A percentile compares a stretch with the other conserved stretches of the same genome.
Conservation (phyloP, 2,329 filamentous ascomycete genomes). For the Escovopsis sp. region DNA sequence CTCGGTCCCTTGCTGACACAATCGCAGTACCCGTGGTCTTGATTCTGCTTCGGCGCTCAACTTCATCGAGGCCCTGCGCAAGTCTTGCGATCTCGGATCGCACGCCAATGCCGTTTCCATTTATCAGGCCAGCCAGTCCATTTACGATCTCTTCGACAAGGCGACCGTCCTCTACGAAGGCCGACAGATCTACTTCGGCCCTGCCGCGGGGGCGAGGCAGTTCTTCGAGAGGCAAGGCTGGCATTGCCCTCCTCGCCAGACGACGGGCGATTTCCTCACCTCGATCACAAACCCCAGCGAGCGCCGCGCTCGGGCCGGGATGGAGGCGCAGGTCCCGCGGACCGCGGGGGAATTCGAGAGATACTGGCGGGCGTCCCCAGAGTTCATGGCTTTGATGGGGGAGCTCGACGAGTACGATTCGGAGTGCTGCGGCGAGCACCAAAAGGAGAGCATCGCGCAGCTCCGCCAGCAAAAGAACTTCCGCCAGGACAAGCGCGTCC, state of each 20-base stretch:
- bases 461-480: slow-evolving; percentile 34
- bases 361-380: slow-evolving; percentile 29
- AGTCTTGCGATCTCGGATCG: slow-evolving; percentile 47
- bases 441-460: slow-evolving; percentile 22
- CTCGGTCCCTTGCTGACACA: background rate
- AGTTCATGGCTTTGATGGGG: slow-evolving; percentile 25
- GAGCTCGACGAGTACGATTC: slow-evolving; percentile 38
- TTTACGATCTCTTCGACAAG: slow-evolving; percentile 65
- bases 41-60: slow-evolving; percentile 61
- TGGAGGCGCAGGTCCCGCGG: slow-evolving; percentile 46
- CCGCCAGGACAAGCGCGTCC: slow-evolving; percentile 36
- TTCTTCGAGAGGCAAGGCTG: slow-evolving; percentile 60
- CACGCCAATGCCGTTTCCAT: slow-evolving; percentile 52
- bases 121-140: slow-evolving; percentile 56
- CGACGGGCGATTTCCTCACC: slow-evolving; percentile 55
- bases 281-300: slow-evolving; percentile 52
- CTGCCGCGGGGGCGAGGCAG: slow-evolving; percentile 38
- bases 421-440: slow-evolving; percentile 27
- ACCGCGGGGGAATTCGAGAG: slow-evolving; percentile 55
- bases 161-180: slow-evolving; percentile 62
- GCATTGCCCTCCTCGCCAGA: slow-evolving; percentile 50
- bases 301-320: slow-evolving; percentile 38
- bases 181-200: slow-evolving; percentile 62
- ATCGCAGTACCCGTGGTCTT: slow-evolving; percentile 46
- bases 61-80: slow-evolving; percentile 53